Base-by-base conservation (phyloP, 2,329 filamentous ascomycete genomes). In the Colletotrichum liaoningense region DNA sequence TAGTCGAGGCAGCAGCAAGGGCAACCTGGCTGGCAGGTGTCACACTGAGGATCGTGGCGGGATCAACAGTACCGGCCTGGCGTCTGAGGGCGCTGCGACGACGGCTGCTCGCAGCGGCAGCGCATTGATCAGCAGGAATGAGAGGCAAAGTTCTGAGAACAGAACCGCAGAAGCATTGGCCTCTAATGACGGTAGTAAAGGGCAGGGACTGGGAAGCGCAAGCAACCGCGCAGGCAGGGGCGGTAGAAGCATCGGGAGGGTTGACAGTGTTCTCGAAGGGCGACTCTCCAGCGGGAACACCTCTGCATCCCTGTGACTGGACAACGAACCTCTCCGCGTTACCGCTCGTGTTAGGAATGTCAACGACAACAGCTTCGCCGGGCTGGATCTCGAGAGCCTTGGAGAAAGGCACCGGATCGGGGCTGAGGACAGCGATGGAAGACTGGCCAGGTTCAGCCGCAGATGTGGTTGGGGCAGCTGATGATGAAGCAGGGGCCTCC, bases 261-360 rank as follows among this genome's bases (percentile, higher is more conserved):
- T 49, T 49, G 42, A 49, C 42, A 22, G 42, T 49, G 42, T 22
- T 22, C 42, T 49, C 54, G 54, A 68, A 68, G 8, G 66, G 66
- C 42, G 66, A 68, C 66, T 62, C n/a, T 68, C 66, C 66, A 14
- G 66, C 66, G 14, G 66, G 66, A 26, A 57, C 46, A 42, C 33
- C 66, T 55, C 66, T 57, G 66, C 66, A 68, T 9, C 66, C 66
- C 49, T 30, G 28, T 2, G 38, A 68, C 35, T 62, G 19, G 7
- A 68, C 30, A 30, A 68, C 66, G 2, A 11, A 63, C 16, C 14
- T 26, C 30, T 56, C 49, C 4, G 9, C 11, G 14, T 19, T 57
- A 22, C 46, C 52, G 24, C 46, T 46, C 1, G n/a, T 63, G 30
- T 62, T 5, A 2, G 22, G 19, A 24, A 68, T 30, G 4, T 28